A percentile compares a stretch with the other conserved stretches of the same genome.
phyloP scores from a whole-genome alignment of 805 yeast genomes.

The Candida silvatica region DNA sequence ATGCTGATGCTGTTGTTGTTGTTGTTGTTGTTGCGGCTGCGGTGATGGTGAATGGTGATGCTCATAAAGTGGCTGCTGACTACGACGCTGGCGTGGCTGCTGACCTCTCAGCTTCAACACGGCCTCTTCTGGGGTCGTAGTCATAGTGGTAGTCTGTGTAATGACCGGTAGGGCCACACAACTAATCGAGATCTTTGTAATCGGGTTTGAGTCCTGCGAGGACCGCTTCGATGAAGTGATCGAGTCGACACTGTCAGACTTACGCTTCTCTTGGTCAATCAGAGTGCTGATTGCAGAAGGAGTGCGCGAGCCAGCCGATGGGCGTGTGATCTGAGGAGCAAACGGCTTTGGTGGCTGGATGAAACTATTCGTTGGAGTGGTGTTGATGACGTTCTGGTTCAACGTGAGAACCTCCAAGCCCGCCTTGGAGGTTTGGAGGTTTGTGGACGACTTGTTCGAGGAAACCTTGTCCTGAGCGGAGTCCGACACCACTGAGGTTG shows the following conservation, averaged over 20 bases:
- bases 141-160: conserved; percentile 27
- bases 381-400: conserved; percentile 1
- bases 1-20: no score
- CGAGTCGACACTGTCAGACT: no score
- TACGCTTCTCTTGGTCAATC: background rate
- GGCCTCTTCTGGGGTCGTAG: conserved; percentile 10
- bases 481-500: no score
- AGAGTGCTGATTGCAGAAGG: conserved; percentile 4
- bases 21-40: no score
- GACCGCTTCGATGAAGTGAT: conserved; percentile 7
- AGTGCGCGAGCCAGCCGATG: no score
- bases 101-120: background rate
- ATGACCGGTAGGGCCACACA: conserved; percentile 28
- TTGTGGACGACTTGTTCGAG: background rate
- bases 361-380: background rate
- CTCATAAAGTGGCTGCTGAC: no score
- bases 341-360: background rate
- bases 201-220: conserved; percentile 18
- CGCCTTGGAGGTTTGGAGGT: no score
- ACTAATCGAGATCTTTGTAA: conserved; percentile 20
- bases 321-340: background rate
- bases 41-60: no score
- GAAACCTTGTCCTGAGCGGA: no score
- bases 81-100: background rate
- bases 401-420: background rate